Evolutionary conservation across 1,284 basidiomycete species (phyloP).

Genomic region (Erythrobasidium hasegawianum): DNA sequence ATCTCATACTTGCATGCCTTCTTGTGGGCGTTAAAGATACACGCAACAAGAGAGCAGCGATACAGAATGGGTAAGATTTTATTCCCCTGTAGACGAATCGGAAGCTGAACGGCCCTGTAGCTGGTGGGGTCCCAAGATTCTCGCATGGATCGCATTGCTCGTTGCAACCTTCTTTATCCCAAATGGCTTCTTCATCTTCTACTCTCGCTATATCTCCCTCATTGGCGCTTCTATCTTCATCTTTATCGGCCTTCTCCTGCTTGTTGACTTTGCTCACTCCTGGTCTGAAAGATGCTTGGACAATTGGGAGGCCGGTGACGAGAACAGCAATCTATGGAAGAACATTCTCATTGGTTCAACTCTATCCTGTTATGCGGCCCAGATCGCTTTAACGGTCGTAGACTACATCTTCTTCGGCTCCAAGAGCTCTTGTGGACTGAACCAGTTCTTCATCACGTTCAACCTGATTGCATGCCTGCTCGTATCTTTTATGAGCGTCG

Average conservation of each 20-base stretch:
- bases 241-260: constrained; percentile 85
- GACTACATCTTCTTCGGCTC: constrained; percentile 86
- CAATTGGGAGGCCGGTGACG: constrained; percentile 75
- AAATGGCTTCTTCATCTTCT: constrained; percentile 91
- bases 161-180: constrained; percentile 84
- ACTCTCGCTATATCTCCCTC: constrained; percentile 76
- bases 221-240: constrained; percentile 93
- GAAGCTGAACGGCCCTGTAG: constrained; percentile 51
- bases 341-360: constrained; percentile 95
- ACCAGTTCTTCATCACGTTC: constrained; percentile 92
- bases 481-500: constrained; percentile 77
- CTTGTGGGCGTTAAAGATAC: constrained; percentile 87
- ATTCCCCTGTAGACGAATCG: background rate
- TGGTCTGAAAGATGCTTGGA: constrained; percentile 97
- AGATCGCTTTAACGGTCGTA: constrained; percentile 77
- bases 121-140: constrained; percentile 98
- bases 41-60: constrained; percentile 79
- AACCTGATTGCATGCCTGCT: constrained; percentile 78
- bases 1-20: constrained; percentile 70
- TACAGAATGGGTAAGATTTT: constrained; percentile 80
- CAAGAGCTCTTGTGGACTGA: constrained; percentile 76
- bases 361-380: constrained; percentile 74
- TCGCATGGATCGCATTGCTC: constrained; percentile 76
- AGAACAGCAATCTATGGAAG: constrained; percentile 84
- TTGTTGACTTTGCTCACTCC: constrained; percentile 97